Percentiles rank a stretch among this genome's conserved stretches.
These are phyloP conservation scores for Phytophthora cajani DNA, from an alignment of 352 stramenopile species.

Conservation along the genomic window DNA sequence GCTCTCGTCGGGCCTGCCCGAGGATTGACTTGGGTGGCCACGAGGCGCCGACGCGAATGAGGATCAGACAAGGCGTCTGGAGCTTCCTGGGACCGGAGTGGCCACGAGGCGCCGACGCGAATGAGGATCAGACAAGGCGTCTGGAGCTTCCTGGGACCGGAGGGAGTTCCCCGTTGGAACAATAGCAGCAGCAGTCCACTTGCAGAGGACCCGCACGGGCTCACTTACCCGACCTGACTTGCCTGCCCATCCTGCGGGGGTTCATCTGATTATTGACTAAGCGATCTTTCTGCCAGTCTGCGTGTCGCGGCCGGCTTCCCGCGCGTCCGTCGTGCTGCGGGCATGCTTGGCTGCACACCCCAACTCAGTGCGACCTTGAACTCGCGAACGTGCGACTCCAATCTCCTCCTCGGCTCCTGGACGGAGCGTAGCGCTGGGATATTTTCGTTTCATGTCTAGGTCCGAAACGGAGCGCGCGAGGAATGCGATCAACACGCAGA, in stretches of 20 bases:
- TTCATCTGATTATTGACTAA: background rate
- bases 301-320: background rate
- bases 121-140: slow-evolving; percentile 4
- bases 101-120: slow-evolving; percentile 7
- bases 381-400: background rate
- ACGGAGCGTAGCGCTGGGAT: background rate
- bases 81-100: slow-evolving; percentile 1
- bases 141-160: background rate
- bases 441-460: background rate
- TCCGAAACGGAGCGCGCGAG: background rate
- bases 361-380: background rate
- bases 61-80: background rate
- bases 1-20: slow-evolving; percentile 3
- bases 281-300: slow-evolving; percentile 3
- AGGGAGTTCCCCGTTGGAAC: slow-evolving; percentile 13
- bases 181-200: slow-evolving; percentile 11
- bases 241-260: background rate
- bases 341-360: background rate
- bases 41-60: slow-evolving; percentile 8
- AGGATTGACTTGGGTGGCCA: slow-evolving; percentile 8
- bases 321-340: background rate
- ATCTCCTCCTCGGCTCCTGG: background rate
- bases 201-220: background rate
- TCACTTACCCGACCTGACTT: background rate
- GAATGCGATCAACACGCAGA: no score